Percentiles rank a stretch among this genome's conserved stretches.
phyloP scores from a whole-genome alignment of 495 filamentous ascomycete genomes.

The Xanthoparmelia taractica region DNA sequence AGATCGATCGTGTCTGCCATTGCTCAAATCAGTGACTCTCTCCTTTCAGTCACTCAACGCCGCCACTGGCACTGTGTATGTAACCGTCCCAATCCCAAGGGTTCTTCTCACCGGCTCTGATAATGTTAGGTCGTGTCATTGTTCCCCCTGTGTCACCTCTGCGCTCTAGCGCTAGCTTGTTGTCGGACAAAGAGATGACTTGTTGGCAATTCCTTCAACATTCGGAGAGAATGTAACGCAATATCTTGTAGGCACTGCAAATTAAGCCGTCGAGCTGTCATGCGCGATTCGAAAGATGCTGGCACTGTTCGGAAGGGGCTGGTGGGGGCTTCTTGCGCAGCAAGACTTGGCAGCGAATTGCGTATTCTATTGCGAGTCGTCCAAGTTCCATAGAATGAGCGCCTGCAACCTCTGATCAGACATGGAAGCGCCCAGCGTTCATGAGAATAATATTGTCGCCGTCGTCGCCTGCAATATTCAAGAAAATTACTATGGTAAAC shows the following conservation, averaged over 20 bases:
- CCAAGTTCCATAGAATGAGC: neutral
- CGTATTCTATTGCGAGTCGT: neutral
- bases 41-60: neutral
- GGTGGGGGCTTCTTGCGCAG: neutral
- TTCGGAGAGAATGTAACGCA: neutral
- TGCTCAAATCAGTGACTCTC: conserved; percentile 18
- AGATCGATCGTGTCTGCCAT: conserved; percentile 85
- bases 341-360: neutral
- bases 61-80: neutral
- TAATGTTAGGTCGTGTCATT: conserved; percentile 71
- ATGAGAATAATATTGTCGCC: conserved; percentile 1
- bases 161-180: neutral
- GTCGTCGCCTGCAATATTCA: conserved; percentile 8
- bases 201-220: neutral
- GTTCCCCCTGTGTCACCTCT: conserved; percentile 17
- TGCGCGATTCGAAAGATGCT: neutral
- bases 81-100: conserved; percentile 10
- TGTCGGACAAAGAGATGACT: neutral
- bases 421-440: neutral
- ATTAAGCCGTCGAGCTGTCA: neutral
- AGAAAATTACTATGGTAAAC: conserved; percentile 7
- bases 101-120: conserved; percentile 62
- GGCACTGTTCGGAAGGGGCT: neutral
- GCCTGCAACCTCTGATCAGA: neutral
- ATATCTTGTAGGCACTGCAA: neutral